Evolutionary conservation across 2,329 filamentous ascomycete genomes (phyloP).

Genomic region (Ceratocystis lukuohia): DNA sequence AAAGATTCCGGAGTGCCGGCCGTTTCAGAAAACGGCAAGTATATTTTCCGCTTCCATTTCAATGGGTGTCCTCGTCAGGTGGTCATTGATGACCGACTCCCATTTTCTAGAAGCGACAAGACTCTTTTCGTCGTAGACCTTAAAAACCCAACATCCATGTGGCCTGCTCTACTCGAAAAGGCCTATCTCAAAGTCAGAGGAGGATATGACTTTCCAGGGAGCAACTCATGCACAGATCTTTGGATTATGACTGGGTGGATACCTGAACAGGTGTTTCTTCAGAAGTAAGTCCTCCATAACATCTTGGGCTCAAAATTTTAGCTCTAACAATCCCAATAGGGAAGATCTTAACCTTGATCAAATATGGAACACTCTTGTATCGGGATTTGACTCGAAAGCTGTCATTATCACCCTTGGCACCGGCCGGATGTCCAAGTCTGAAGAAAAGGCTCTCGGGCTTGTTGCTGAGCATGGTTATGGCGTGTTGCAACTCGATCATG

Average conservation of each 20-base stretch:
- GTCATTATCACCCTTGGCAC: slow-evolving; percentile 85
- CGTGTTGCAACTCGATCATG: slow-evolving; percentile 61
- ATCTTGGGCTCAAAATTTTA: neutral
- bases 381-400: slow-evolving; percentile 62
- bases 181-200: slow-evolving; percentile 91
- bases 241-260: slow-evolving; percentile 94
- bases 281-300: slow-evolving; percentile 38
- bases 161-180: slow-evolving; percentile 89
- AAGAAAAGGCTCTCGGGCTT: slow-evolving; percentile 69
- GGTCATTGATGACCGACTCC: slow-evolving; percentile 76
- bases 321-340: slow-evolving; percentile 28
- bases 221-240: slow-evolving; percentile 89
- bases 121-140: slow-evolving; percentile 80
- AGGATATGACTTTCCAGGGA: slow-evolving; percentile 94
- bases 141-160: slow-evolving; percentile 65
- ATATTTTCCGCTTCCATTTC: slow-evolving; percentile 84
- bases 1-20: slow-evolving; percentile 40
- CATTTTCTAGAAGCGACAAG: slow-evolving; percentile 58
- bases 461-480: slow-evolving; percentile 91
- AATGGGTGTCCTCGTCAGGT: slow-evolving; percentile 87
- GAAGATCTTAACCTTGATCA: slow-evolving; percentile 64
- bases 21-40: slow-evolving; percentile 70
- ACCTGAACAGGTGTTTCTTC: slow-evolving; percentile 84
- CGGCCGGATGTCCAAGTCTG: slow-evolving; percentile 60
- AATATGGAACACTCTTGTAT: slow-evolving; percentile 65